phyloP scores from a whole-genome alignment of 495 filamentous ascomycete species.

The Terfezia claveryi region DNA sequence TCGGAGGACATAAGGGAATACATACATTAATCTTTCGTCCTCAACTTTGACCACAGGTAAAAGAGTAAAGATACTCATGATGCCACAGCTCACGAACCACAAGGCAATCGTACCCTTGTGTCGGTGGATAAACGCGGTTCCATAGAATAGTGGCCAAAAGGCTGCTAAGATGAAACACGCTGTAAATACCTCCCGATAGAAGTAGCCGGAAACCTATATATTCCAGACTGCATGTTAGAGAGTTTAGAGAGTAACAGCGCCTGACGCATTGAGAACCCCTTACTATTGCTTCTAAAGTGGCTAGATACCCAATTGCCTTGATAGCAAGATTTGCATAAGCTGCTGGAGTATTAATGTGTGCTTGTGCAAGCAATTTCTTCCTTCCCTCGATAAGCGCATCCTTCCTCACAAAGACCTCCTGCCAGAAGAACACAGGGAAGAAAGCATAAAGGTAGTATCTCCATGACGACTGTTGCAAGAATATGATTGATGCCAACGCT shows the following conservation, averaged over 20 bases:
- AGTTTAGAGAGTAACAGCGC: conserved; percentile 5
- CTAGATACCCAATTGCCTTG: conserved; percentile 43
- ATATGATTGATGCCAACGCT: conserved; percentile 53
- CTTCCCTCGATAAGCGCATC: conserved; percentile 45
- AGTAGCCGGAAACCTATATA: conserved; percentile 57
- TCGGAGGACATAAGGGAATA: not conserved
- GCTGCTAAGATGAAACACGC: conserved; percentile 50
- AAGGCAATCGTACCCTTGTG: conserved; percentile 40
- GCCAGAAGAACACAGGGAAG: conserved; percentile 91
- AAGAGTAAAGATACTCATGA: conserved; percentile 83
- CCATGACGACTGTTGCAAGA: conserved; percentile 52
- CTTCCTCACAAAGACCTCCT: conserved; percentile 71
- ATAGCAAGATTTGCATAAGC: conserved; percentile 35
- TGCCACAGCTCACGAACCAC: conserved; percentile 53
- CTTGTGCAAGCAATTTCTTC: conserved; percentile 43
- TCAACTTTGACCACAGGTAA: conserved; percentile 74
- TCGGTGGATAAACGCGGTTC: conserved; percentile 41
- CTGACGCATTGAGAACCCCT: conserved; percentile 15
- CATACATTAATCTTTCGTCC: conserved; percentile 54
- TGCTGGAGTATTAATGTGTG: conserved; percentile 28
- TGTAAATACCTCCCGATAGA: conserved; percentile 70
- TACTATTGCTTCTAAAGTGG: conserved; percentile 64
- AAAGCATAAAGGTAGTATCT: conserved; percentile 84
- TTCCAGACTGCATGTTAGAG: not conserved
- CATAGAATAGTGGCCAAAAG: conserved; percentile 60